phyloP scores from a whole-genome alignment of 257 asterid species.

The Catharanthus roseus region DNA sequence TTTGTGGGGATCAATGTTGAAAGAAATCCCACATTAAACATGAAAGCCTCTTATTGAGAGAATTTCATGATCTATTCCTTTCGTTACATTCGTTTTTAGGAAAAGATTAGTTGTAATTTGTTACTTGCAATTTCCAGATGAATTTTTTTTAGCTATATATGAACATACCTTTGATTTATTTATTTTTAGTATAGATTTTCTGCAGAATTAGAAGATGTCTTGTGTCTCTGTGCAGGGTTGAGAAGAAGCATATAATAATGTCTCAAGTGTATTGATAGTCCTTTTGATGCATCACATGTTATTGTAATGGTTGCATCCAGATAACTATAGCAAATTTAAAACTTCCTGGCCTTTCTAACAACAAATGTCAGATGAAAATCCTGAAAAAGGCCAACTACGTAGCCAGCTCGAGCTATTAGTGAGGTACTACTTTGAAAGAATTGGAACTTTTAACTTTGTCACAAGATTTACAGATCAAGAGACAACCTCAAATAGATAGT shows the following conservation, averaged over 20 bases:
- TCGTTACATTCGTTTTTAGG: no score
- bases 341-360: no score
- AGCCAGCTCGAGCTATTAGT: no score
- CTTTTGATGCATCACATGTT: slow-evolving; percentile 9
- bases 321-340: not conserved
- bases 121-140: no score
- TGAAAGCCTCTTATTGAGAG: not conserved
- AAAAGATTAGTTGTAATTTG: not conserved
- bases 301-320: not conserved
- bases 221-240: not conserved
- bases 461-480: no score
- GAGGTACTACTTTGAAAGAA: no score
- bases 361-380: no score
- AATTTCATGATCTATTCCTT: not conserved
- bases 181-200: not conserved
- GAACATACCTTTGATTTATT: not conserved
- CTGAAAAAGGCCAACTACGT: no score
- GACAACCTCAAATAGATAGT: no score
- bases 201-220: not conserved
- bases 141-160: no score
- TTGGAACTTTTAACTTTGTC: no score
- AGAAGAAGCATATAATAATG: slow-evolving; percentile 8
- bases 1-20: not conserved
- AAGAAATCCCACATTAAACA: not conserved
- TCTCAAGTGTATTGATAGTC: slow-evolving; percentile 5